Percentiles rank a stretch among this genome's conserved stretches.
phyloP scores from a whole-genome alignment of 2,329 filamentous ascomycete genomes.

The Conoideocrella luteorostrata region DNA sequence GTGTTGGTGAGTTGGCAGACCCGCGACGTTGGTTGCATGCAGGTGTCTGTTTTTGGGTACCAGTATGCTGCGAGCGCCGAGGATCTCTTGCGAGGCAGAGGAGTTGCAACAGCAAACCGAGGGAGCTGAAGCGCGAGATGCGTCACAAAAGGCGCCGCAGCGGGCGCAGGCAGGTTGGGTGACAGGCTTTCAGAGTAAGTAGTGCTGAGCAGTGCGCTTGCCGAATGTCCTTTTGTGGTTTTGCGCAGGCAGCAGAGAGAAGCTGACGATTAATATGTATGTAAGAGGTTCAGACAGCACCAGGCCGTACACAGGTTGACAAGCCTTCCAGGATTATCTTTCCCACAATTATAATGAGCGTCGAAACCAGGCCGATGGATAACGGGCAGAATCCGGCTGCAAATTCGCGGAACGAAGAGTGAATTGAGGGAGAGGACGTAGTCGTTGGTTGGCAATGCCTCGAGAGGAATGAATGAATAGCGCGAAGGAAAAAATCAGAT shows the following conservation, averaged over 20 bases:
- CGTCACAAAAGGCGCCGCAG: neutral
- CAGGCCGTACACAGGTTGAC: neutral
- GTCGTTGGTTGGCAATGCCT: neutral
- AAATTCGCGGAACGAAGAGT: neutral
- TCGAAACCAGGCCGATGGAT: neutral
- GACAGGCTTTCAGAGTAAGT: neutral
- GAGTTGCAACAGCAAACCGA: neutral
- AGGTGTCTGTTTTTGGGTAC: constrained; percentile 9
- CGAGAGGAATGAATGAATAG: neutral
- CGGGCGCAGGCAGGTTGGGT: neutral
- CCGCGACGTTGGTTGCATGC: constrained; percentile 8
- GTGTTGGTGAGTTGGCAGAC: constrained; percentile 11
- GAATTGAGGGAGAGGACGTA: neutral
- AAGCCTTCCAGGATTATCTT: constrained; percentile 1
- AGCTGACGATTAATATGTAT: neutral
- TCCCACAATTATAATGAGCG: neutral
- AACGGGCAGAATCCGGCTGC: constrained; percentile 1
- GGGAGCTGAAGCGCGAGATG: neutral
- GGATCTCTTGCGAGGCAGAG: constrained; percentile 7
- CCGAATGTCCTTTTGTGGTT: neutral
- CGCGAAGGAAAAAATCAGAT: neutral
- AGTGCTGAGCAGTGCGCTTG: too few species aligned
- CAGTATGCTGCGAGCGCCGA: constrained; percentile 4
- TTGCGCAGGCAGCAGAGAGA: neutral
- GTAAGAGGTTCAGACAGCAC: constrained; percentile 1